A percentile compares a stretch with the other conserved stretches of the same genome.
Evolutionary conservation across 768 basidiomycete species (phyloP).

Genomic region (Termitomyces eurrhizus): DNA sequence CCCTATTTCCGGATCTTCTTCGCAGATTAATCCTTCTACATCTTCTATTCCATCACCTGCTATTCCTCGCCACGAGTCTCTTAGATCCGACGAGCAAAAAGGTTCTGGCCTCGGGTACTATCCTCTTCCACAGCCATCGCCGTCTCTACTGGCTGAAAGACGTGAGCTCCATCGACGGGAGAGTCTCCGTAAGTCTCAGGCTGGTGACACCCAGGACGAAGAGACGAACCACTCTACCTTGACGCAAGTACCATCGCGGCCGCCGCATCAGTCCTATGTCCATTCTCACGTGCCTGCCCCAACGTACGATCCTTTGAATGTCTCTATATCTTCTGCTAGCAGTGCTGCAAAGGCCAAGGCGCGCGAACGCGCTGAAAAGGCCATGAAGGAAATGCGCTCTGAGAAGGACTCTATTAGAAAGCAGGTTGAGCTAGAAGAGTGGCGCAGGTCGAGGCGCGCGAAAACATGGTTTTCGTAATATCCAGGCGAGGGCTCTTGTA

Average conservation of each 20-base stretch:
- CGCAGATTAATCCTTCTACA: constrained; percentile 14
- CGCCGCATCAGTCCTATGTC: constrained; percentile 11
- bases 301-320: neutral
- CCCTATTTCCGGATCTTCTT: neutral
- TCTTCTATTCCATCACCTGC: constrained; percentile 40
- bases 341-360: constrained; percentile 44
- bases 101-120: constrained; percentile 1
- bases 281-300: constrained; percentile 20
- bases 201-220: neutral
- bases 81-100: constrained; percentile 9
- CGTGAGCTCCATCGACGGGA: constrained; percentile 2
- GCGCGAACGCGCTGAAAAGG: constrained; percentile 25
- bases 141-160: constrained; percentile 16
- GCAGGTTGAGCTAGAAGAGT: constrained; percentile 7
- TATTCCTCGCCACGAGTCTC: constrained; percentile 23
- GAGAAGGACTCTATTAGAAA: constrained; percentile 3
- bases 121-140: constrained; percentile 17
- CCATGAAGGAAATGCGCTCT: constrained; percentile 13
- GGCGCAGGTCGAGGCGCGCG: neutral
- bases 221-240: neutral
- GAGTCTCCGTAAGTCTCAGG: neutral
- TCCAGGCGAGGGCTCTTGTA: constrained; percentile 1
- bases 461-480: constrained; percentile 1
- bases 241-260: constrained; percentile 4
- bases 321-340: constrained; percentile 40